Evolutionary conservation across 2,329 filamentous ascomycete species (phyloP).

Genomic region (Paecilomyces formosus): DNA sequence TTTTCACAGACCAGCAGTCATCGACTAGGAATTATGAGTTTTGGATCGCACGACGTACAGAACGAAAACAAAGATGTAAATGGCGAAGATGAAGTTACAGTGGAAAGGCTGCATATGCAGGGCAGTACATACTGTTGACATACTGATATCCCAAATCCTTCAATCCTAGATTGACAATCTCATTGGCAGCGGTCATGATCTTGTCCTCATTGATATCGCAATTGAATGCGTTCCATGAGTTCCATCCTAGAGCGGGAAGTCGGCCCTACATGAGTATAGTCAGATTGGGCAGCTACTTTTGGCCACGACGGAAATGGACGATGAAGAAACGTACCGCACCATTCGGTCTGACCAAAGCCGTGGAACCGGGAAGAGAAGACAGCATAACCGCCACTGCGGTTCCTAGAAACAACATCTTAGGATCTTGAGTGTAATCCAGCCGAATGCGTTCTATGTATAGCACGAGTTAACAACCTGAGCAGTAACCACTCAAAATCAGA

Average conservation of each 20-base stretch:
- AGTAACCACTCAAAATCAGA: not conserved
- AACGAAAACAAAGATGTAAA: not conserved
- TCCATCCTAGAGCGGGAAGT: constrained; percentile 35
- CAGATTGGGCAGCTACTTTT: not conserved
- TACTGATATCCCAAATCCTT: constrained; percentile 45
- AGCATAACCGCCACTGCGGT: constrained; percentile 9
- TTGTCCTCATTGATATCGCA: constrained; percentile 42
- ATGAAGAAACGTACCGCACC: constrained; percentile 16
- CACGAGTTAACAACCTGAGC: not conserved
- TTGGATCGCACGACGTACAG: not conserved
- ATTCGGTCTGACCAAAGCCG: constrained; percentile 19
- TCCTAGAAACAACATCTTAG: not conserved
- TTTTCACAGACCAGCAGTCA: constrained; percentile 52
- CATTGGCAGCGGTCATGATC: constrained; percentile 39
- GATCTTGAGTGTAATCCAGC: not conserved
- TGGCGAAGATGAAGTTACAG: no score
- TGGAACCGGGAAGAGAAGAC: constrained; percentile 9
- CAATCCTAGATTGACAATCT: constrained; percentile 39
- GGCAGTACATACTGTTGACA: constrained; percentile 25
- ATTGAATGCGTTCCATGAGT: constrained; percentile 40
- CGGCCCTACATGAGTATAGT: constrained; percentile 12
- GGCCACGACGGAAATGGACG: no score
- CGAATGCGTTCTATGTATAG: not conserved
- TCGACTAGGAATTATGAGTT: constrained; percentile 33
- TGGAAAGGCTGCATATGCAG: not conserved